A percentile compares a stretch with the other conserved stretches of the same genome.
Conservation (phyloP, 768 basidiomycete species). For the Termitomyces sp. region DNA sequence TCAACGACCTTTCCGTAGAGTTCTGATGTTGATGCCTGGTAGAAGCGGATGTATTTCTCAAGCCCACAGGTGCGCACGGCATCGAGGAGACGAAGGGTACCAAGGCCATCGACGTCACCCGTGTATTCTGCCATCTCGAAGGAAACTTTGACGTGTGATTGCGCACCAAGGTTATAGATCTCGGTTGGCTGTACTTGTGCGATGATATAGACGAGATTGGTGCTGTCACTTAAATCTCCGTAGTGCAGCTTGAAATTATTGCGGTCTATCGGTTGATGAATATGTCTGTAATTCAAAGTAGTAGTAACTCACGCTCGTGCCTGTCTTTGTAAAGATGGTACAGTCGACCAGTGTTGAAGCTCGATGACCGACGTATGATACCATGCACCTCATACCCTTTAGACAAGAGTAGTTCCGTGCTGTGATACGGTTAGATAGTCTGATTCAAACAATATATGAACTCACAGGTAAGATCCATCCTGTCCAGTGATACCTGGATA, state of each 20-base stretch:
- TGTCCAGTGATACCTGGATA: slow-evolving; percentile 87
- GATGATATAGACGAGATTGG: slow-evolving; percentile 95
- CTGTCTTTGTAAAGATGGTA: slow-evolving; percentile 92
- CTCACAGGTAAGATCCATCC: slow-evolving; percentile 93
- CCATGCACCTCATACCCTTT: slow-evolving; percentile 94
- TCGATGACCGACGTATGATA: slow-evolving; percentile 95
- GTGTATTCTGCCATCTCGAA: slow-evolving; percentile 99
- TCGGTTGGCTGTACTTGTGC: slow-evolving; percentile 93
- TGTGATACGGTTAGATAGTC: slow-evolving; percentile 22
- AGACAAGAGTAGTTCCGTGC: slow-evolving; percentile 76
- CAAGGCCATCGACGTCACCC: slow-evolving; percentile 93
- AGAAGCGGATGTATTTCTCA: slow-evolving; percentile 90
- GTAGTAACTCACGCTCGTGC: slow-evolving; percentile 68
- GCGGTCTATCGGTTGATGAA: slow-evolving; percentile 39
- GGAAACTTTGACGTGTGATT: slow-evolving; percentile 98
- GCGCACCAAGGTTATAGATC: slow-evolving; percentile 96
- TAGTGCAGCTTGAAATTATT: slow-evolving; percentile 83
- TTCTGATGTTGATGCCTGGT: slow-evolving; percentile 96
- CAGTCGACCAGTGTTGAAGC: slow-evolving; percentile 95
- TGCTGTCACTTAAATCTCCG: slow-evolving; percentile 92
- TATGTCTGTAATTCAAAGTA: slow-evolving; percentile 1
- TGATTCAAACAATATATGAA: slow-evolving; percentile 5
- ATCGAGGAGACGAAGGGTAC: slow-evolving; percentile 92
- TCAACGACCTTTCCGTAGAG: slow-evolving; percentile 96
- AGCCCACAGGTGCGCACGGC: slow-evolving; percentile 95